Conservation (phyloP, 495 filamentous ascomycete species). For the Annulohypoxylon bovei region DNA sequence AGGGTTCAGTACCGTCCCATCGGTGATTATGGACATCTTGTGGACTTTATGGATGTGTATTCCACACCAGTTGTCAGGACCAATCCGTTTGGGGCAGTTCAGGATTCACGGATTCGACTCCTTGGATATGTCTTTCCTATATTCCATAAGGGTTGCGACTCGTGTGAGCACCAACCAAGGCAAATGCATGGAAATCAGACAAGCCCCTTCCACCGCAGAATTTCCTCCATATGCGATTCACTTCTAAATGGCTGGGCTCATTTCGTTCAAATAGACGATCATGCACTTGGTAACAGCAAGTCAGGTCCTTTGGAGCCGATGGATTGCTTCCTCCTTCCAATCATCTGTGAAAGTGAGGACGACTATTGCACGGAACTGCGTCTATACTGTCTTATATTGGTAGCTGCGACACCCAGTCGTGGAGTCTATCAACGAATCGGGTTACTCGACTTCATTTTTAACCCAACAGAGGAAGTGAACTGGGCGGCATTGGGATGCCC, state of each 20-base stretch:
- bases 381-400: constrained; percentile 3
- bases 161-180: not conserved
- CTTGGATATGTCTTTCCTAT: constrained; percentile 2
- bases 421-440: constrained; percentile 4
- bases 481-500: not conserved
- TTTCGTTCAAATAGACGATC: not conserved
- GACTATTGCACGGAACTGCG: not conserved
- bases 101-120: not conserved
- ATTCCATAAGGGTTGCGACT: not conserved
- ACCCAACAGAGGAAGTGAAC: not conserved
- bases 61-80: not conserved
- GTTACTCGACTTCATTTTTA: not conserved
- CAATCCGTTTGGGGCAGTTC: constrained; percentile 5
- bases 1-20: not conserved
- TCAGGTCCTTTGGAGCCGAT: not conserved
- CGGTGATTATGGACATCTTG: not conserved
- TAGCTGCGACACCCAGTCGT: constrained; percentile 1
- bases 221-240: not conserved
- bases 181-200: not conserved
- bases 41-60: not conserved
- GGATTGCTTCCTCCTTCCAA: constrained; percentile 6
- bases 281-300: not conserved
- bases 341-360: not conserved
- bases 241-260: not conserved
- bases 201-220: not conserved